Evolutionary conservation across 805 yeast genomes (phyloP).

Genomic region (Jamesozyma piceae): DNA sequence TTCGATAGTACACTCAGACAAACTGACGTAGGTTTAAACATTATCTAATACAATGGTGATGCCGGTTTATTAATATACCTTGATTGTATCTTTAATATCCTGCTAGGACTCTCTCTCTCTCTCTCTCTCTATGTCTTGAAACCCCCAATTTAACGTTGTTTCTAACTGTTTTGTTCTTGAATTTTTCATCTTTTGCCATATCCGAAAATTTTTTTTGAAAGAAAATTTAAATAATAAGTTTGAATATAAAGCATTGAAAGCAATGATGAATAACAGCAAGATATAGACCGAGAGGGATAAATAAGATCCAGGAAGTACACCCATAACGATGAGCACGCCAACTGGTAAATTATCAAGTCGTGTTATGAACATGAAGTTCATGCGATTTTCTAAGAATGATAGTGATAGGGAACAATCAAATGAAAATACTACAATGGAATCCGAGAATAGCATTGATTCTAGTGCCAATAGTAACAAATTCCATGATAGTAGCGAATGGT

Average conservation of each 20-base stretch:
- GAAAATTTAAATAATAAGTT: not conserved
- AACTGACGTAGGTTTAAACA: conserved; percentile 28
- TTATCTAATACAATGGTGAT: too few species aligned
- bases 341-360: conserved; percentile 47
- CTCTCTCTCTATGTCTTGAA: not conserved
- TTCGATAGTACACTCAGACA: conserved; percentile 41
- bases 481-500: conserved; percentile 20
- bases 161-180: not conserved
- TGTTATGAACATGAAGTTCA: conserved; percentile 79
- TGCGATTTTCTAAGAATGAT: conserved; percentile 38
- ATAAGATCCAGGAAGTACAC: not conserved
- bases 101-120: not conserved
- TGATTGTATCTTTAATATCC: not conserved
- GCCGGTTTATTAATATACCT: too few species aligned
- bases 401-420: conserved; percentile 11
- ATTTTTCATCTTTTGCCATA: not conserved
- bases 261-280: not conserved
- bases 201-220: not conserved
- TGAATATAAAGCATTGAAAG: not conserved
- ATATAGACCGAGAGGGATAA: not conserved
- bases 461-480: conserved; percentile 2
- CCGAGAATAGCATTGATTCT: not conserved
- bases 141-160: conserved; percentile 24
- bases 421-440: conserved; percentile 10
- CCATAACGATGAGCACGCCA: conserved; percentile 14